Percentiles rank a stretch among this genome's conserved stretches.
phyloP scores from a whole-genome alignment of 1,139 yeast genomes.

The Scheffersomyces insectosa region DNA sequence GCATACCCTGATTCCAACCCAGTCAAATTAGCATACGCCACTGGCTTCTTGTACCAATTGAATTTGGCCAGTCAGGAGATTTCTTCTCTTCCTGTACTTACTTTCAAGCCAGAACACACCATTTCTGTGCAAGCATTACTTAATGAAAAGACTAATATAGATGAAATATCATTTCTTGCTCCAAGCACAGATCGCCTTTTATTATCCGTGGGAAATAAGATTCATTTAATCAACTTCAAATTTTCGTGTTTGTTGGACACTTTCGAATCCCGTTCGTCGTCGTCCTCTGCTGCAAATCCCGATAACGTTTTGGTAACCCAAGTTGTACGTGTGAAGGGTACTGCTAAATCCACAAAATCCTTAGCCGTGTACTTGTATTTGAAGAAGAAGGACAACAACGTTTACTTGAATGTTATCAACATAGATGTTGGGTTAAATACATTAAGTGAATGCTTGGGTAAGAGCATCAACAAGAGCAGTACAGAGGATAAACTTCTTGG shows the following conservation, averaged over 20 bases:
- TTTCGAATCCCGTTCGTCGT: conserved; percentile 16
- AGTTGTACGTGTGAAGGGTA: conserved; percentile 45
- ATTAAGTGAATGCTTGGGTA: conserved; percentile 72
- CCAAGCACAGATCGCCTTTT: conserved; percentile 50
- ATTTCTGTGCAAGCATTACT: conserved; percentile 21
- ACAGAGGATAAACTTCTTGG: conserved; percentile 11
- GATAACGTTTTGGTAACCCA: conserved; percentile 32
- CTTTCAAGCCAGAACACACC: conserved; percentile 21
- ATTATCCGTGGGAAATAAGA: conserved; percentile 36
- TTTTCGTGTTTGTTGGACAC: conserved; percentile 45
- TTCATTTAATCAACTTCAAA: conserved; percentile 46
- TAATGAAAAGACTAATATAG: conserved; percentile 5
- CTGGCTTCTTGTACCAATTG: conserved; percentile 30
- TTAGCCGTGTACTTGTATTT: conserved; percentile 44
- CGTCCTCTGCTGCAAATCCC: conserved; percentile 8
- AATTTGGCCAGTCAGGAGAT: conserved; percentile 16
- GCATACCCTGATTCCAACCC: conserved; percentile 6
- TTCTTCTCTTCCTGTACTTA: conserved; percentile 20
- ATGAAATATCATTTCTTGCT: conserved; percentile 26
- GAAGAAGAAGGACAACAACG: conserved; percentile 44
- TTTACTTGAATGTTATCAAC: conserved; percentile 46
- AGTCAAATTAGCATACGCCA: conserved; percentile 23
- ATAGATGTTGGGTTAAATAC: conserved; percentile 71
- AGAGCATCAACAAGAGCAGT: conserved; percentile 40
- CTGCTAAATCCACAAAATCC: conserved; percentile 40